Base-by-base conservation (phyloP, 2,329 filamentous ascomycete genomes). In the Aspergillus aculeatus region DNA sequence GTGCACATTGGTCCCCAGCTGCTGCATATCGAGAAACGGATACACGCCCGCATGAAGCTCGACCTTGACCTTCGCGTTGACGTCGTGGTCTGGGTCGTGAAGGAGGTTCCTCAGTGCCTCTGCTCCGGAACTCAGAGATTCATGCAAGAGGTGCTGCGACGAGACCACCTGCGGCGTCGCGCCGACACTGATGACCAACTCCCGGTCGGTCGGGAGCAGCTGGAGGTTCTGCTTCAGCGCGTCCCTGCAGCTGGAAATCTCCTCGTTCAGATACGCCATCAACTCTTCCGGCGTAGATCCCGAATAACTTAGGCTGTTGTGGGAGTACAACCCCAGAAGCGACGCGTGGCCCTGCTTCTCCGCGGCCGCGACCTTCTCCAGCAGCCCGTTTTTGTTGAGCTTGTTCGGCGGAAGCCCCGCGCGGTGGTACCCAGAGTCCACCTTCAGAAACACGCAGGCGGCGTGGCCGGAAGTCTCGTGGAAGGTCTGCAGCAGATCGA, bases 1-100 rank as follows among this genome's bases (percentile, higher is more conserved):
- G 0, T 83, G 75, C 4, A 89, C 87, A 67, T 88, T 85, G 0
- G 90, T 91, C 1, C 89, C 86, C 2, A 94, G 80, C 73, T 95
- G 91, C 72, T 95, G 91, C 67, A 93, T 80, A 72, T 95, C 91
- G 9, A 94, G 82, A 3, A 87, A 80, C 0, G 90, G 86, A 70
- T 93, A 94, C 2, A 91, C 88, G 31, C 89, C 90, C 0, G 90
- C 89, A 71, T 93, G 90, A 2, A 92, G 78, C 71, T 92, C 90
- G 26, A 92, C 80, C 3, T 69, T 74, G 53, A 82, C 78, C 5
- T 31, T 16, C 19, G 32, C 19, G 12, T 16, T 14, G 5, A 50
- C 10, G 5, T 48, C 50, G 1, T 41, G 50, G 35, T 38, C 24
- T 2, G 65, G 56, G 29, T 61, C 59, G 6, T 56, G 57, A 64